Base-by-base conservation (phyloP, 2,329 filamentous ascomycete species). In the Ophiostoma piceae region DNA sequence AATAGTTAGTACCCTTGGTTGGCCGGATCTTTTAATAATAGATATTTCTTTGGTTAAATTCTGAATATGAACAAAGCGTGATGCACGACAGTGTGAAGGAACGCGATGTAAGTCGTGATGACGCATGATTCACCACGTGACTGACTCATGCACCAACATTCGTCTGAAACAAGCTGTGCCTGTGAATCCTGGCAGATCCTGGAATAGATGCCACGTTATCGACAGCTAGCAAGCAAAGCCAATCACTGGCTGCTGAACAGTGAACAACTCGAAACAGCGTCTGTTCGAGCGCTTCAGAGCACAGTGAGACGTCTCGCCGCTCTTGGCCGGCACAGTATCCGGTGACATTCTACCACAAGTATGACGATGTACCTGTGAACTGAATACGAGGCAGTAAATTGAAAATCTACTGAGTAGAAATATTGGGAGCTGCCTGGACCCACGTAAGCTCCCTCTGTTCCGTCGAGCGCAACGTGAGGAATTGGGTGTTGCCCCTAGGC, bases 171-270 rank as follows among this genome's bases (percentile, higher is more conserved):
- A 62, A 26, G 11, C 22, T 26, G 51, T 57, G 51, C 51, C 51
- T 57, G 57, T 62, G 57, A 57, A 22, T 57, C 51, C 51, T 57
- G 51, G 51, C 22, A 57, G 22, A 62, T 16, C 26, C 26, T 16
- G 26, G 57, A 62, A 32, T 26, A 16, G 26, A 62, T 62, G 57
- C 57, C 57, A 62, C 57, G 57, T 62, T 62, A 62, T 35, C 57
- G 12, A 32, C 4, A 29, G 26, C 22, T 12, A 32, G 26, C 22
- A 7, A 62, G 5, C 11, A 32, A 32, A 16, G 12, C 57, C 57
- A 62, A 62, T 32, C 57, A 62, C 32, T 62, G 4, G 12, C 14
- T 32, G 11, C 19, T 5, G 57, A 62, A 19, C 1, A 57, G 26
- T 32, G 26, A 16, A 26, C 57, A 62, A 62, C 57, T 16, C 57